These are phyloP conservation scores for Chytriomyces hyalinus DNA, from an alignment of 192 early-diverging fungal genomes.

Conservation along the genomic window DNA sequence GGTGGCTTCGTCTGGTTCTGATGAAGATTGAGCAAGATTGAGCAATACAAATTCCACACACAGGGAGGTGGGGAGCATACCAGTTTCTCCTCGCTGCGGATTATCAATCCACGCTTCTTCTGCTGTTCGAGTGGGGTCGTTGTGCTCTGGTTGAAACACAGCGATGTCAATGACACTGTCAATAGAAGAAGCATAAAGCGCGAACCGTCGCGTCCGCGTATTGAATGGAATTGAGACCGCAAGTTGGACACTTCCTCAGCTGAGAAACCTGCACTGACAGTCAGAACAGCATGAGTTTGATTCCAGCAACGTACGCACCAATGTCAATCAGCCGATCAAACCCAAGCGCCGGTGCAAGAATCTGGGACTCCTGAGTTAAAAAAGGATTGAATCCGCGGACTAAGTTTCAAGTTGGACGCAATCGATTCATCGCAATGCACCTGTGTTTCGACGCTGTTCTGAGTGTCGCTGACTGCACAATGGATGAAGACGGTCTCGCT, in stretches of 20 bases:
- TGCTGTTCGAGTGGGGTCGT: conserved; percentile 15
- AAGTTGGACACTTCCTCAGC: conserved; percentile 18
- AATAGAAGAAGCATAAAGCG: background rate
- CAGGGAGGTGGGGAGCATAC: background rate
- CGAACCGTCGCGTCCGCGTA: conserved; percentile 35
- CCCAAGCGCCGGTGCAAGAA: conserved; percentile 8
- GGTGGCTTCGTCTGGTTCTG: background rate
- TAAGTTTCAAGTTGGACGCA: too few species aligned
- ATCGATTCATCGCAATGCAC: background rate
- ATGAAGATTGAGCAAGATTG: background rate
- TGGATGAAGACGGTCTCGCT: conserved; percentile 2
- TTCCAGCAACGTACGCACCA: background rate
- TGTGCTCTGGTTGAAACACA: background rate
- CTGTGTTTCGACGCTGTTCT: background rate
- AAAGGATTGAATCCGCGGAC: too few species aligned
- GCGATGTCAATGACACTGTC: background rate
- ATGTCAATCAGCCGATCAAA: conserved; percentile 24
- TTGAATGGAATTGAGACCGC: conserved; percentile 35
- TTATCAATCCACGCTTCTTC: conserved; percentile 44
- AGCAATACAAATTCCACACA: background rate
- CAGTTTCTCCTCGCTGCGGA: background rate
- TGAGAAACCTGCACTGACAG: conserved; percentile 19
- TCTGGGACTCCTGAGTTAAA: background rate
- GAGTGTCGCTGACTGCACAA: background rate
- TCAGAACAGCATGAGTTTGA: background rate